Evolutionary conservation across 1,284 basidiomycete genomes (phyloP).

Genomic region (Xanthoconium separans): DNA sequence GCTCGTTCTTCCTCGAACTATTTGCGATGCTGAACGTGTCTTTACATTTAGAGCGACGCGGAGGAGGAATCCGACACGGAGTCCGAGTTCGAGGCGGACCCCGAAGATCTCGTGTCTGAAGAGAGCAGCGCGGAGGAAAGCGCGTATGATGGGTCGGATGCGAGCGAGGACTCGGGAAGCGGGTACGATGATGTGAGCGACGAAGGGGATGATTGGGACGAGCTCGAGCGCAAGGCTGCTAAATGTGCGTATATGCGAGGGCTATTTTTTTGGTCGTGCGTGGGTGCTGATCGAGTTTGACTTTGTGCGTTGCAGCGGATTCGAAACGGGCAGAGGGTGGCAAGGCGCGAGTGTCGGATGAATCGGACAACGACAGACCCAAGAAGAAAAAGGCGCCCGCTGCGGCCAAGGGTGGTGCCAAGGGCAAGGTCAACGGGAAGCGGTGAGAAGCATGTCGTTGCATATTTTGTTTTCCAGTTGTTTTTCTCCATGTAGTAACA

Average conservation of each 20-base stretch:
- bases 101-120: conserved; percentile 50
- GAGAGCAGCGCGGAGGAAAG: conserved; percentile 58
- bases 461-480: neutral
- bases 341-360: conserved; percentile 55
- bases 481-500: conserved; percentile 14
- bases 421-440: conserved; percentile 46
- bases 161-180: conserved; percentile 64
- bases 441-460: conserved; percentile 20
- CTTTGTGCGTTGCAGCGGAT: conserved; percentile 50
- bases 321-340: conserved; percentile 56
- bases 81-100: conserved; percentile 78
- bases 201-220: conserved; percentile 94
- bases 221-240: conserved; percentile 87
- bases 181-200: conserved; percentile 74
- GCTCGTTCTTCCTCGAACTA: conserved; percentile 5
- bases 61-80: conserved; percentile 72
- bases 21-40: conserved; percentile 5
- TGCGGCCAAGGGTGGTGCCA: conserved; percentile 21
- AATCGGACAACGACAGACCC: conserved; percentile 61
- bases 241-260: conserved; percentile 50
- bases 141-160: conserved; percentile 59
- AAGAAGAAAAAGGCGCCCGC: conserved; percentile 63
- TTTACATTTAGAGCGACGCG: conserved; percentile 52
- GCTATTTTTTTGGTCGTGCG: neutral
- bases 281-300: conserved; percentile 1